phyloP scores from a whole-genome alignment of 1,284 basidiomycete species.

The Pseudozyma sp. region DNA sequence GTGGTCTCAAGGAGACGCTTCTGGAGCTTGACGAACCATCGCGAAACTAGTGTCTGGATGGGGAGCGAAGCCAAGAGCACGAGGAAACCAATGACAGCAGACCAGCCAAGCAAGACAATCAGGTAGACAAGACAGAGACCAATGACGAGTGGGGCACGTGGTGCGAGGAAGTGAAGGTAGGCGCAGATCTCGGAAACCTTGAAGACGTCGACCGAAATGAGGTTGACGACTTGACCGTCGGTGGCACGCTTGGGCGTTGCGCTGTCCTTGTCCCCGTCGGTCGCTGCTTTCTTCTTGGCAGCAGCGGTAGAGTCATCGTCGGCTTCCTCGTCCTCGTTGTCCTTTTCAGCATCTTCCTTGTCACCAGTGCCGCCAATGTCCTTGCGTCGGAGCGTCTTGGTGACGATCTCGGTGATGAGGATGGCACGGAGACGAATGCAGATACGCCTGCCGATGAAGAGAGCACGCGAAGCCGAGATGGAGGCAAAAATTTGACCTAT shows the following conservation, averaged over 20 bases:
- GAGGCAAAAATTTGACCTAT: constrained; percentile 70
- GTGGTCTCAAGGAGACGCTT: constrained; percentile 71
- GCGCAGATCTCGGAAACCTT: constrained; percentile 59
- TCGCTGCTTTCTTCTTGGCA: constrained; percentile 23
- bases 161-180: constrained; percentile 69
- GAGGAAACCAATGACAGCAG: constrained; percentile 69
- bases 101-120: constrained; percentile 73
- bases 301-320: constrained; percentile 31
- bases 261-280: constrained; percentile 16
- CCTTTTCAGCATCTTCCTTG: constrained; percentile 37
- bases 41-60: constrained; percentile 68
- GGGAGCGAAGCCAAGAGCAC: constrained; percentile 64
- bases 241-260: constrained; percentile 62
- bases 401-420: constrained; percentile 73
- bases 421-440: constrained; percentile 70
- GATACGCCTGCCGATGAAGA: constrained; percentile 72
- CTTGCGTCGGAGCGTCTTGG: constrained; percentile 72
- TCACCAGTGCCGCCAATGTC: constrained; percentile 66
- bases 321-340: constrained; percentile 15
- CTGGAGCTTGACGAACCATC: constrained; percentile 71
- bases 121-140: constrained; percentile 71
- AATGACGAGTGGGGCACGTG: constrained; percentile 72
- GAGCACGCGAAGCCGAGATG: constrained; percentile 70
- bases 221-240: constrained; percentile 73
- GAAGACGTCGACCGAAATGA: constrained; percentile 74